A percentile compares a stretch with the other conserved stretches of the same genome.
phyloP scores from a whole-genome alignment of 768 basidiomycete species.

The Mycena capillaripes region DNA sequence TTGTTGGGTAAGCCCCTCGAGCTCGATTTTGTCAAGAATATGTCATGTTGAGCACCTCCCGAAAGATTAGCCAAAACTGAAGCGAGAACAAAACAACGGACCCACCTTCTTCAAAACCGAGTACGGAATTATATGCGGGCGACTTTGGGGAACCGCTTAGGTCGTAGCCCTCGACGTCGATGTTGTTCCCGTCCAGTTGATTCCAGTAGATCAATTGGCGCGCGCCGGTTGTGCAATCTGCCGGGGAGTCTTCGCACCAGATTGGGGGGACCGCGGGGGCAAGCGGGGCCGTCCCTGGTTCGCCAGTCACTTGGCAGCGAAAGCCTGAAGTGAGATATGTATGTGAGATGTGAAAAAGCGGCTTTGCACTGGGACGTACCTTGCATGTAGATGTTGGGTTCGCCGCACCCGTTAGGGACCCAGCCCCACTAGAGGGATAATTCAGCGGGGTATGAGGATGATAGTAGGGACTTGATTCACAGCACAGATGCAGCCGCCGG shows the following conservation, averaged over 20 bases:
- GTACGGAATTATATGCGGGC: conserved; percentile 53
- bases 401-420: conserved; percentile 56
- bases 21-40: neutral
- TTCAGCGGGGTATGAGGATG: neutral
- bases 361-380: conserved; percentile 22
- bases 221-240: conserved; percentile 52
- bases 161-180: conserved; percentile 56
- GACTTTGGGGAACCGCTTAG: conserved; percentile 57
- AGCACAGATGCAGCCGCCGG: conserved; percentile 59
- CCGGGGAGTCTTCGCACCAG: conserved; percentile 56
- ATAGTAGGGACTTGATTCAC: conserved; percentile 41
- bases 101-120: conserved; percentile 52
- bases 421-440: conserved; percentile 55
- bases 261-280: conserved; percentile 51
- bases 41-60: conserved; percentile 24
- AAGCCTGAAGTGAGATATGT: conserved; percentile 30
- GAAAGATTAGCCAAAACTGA: neutral
- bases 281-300: conserved; percentile 46
- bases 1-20: neutral
- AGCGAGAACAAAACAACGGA: neutral
- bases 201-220: conserved; percentile 63
- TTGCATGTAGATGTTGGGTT: conserved; percentile 63
- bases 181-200: conserved; percentile 59
- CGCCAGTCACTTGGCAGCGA: conserved; percentile 55
- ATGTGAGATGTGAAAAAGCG: neutral